These are phyloP conservation scores for Fusarium vanettenii DNA, from an alignment of 2,329 filamentous ascomycete species.

Conservation along the genomic window DNA sequence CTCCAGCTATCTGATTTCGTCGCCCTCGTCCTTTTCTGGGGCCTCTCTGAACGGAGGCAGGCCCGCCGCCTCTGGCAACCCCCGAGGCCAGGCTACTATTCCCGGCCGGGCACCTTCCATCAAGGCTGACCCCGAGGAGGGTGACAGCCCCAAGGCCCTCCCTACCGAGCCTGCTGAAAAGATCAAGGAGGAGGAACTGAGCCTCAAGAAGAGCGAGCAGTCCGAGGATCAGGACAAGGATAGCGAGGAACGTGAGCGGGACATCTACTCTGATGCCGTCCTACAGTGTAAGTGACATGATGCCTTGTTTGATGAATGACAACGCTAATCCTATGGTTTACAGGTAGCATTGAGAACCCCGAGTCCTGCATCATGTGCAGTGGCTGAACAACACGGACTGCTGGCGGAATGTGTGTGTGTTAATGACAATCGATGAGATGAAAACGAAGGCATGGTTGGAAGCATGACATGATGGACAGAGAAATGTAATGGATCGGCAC, in stretches of 20 bases:
- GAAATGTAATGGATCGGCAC: slow-evolving; percentile 37
- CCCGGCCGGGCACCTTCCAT: slow-evolving; percentile 74
- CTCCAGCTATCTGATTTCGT: slow-evolving; percentile 60
- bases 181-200: slow-evolving; percentile 73
- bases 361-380: slow-evolving; percentile 98
- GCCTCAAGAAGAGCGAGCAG: slow-evolving; percentile 64
- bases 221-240: slow-evolving; percentile 79
- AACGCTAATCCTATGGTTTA: slow-evolving; percentile 47
- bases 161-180: slow-evolving; percentile 76
- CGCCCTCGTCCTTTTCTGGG: slow-evolving; percentile 72
- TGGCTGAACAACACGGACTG: slow-evolving; percentile 66
- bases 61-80: slow-evolving; percentile 59
- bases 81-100: slow-evolving; percentile 71
- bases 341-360: slow-evolving; percentile 95
- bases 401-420: slow-evolving; percentile 37
- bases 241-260: slow-evolving; percentile 81
- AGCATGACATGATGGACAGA: slow-evolving; percentile 34
- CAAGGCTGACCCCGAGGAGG: slow-evolving; percentile 81
- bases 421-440: slow-evolving; percentile 48
- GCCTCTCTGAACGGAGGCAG: slow-evolving; percentile 70
- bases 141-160: slow-evolving; percentile 82
- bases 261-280: slow-evolving; percentile 95
- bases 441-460: slow-evolving; percentile 43
- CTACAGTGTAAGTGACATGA: slow-evolving; percentile 76
- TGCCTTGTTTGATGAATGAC: not conserved